Conservation (phyloP, 2,329 filamentous ascomycete genomes). For the Diaporthe longicolla region DNA sequence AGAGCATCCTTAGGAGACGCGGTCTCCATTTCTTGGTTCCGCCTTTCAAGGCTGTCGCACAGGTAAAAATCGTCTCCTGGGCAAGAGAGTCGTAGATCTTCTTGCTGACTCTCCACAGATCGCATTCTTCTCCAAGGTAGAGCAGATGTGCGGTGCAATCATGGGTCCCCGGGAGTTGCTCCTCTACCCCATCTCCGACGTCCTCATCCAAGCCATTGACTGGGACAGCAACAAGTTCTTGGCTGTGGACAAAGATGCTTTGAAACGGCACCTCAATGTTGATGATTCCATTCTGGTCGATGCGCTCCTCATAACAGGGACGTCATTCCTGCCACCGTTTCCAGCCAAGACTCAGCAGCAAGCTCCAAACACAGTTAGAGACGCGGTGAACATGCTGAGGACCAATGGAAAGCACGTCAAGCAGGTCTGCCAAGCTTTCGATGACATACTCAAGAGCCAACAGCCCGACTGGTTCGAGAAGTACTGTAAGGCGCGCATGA, state of each 20-base stretch:
- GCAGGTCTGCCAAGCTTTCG: constrained; percentile 81
- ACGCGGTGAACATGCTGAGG: constrained; percentile 84
- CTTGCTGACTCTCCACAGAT: constrained; percentile 64
- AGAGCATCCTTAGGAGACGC: constrained; percentile 78
- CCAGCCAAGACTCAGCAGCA: constrained; percentile 71
- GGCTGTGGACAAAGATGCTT: constrained; percentile 74
- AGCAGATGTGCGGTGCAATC: constrained; percentile 78
- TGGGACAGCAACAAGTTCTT: constrained; percentile 77
- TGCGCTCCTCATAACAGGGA: constrained; percentile 85
- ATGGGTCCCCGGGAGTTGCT: constrained; percentile 89
- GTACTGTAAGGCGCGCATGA: constrained; percentile 88
- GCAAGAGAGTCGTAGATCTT: background rate
- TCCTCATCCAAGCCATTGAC: constrained; percentile 77
- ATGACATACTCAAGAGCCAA: constrained; percentile 81
- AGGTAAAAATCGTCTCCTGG: constrained; percentile 70
- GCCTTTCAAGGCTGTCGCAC: constrained; percentile 88
- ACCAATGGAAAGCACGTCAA: constrained; percentile 78
- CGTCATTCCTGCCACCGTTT: constrained; percentile 82
- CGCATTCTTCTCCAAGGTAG: constrained; percentile 74
- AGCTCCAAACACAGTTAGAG: constrained; percentile 73
- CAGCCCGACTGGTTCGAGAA: constrained; percentile 85
- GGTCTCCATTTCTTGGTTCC: constrained; percentile 84
- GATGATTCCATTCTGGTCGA: constrained; percentile 84
- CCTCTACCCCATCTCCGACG: constrained; percentile 85
- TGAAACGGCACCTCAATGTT: constrained; percentile 78